Evolutionary conservation across 1,139 yeast species (phyloP), one percentile per base, ranked within the genome.

Genomic region (Yamadazyma siamensis): DNA sequence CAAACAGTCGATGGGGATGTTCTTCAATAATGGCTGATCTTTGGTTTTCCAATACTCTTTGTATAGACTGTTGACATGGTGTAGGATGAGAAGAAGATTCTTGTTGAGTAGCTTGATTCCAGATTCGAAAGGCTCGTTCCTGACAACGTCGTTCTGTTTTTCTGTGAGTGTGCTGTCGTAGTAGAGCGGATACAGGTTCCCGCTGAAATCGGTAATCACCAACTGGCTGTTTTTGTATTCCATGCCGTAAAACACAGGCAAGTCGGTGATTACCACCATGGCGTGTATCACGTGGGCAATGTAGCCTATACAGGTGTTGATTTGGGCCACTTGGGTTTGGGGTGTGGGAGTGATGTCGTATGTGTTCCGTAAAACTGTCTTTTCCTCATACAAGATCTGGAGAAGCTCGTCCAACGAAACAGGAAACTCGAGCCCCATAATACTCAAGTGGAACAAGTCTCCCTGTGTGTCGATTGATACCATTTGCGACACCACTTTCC

Each of bases 361-460:
- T n/a, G n/a, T n/a, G n/a, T n/a, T n/a, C n/a, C n/a, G n/a, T n/a
- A n/a, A n/a, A n/a, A n/a, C n/a, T n/a, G n/a, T n/a, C n/a, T n/a
- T n/a, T n/a, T n/a, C n/a, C n/a, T n/a, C n/a, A n/a, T n/a, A n/a
- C n/a, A n/a, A n/a, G n/a, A n/a, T n/a, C n/a, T n/a, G n/a, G n/a
- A n/a, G n/a, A n/a, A n/a, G n/a, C n/a, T n/a, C n/a, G n/a, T n/a
- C n/a, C n/a, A n/a, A n/a, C n/a, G n/a, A n/a, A n/a, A n/a, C n/a
- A n/a, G 73, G 73, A 30, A 66, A 62, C 32, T 62, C 65, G 3
- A 65, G 40, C 0, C 65, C 70, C 40, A 54, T 31, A 2, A 68
- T 62, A 17, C 51, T 44, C 36, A 64, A 59, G n/a, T 46, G 46
- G 12, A 51, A 45, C 5, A 56, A 33, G 24, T 47, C 42, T 16